A percentile compares a stretch with the other conserved stretches of the same genome.
Evolutionary conservation across 129 eudicot genomes (phyloP).

Genomic region (Flaveria sonorensis): DNA sequence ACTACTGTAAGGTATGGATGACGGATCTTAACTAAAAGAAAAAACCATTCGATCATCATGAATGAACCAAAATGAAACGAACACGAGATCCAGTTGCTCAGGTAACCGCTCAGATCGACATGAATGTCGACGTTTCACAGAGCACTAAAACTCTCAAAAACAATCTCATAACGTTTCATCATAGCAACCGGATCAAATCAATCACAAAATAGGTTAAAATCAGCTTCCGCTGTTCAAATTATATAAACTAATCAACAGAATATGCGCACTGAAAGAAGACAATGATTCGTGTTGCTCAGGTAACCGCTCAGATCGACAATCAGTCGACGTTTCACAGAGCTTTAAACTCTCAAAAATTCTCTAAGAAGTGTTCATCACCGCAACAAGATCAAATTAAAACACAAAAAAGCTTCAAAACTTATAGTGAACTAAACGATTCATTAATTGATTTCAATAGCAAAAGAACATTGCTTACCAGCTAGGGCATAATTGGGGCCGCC

Average conservation of each 20-base stretch:
- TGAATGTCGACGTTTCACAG: constrained; percentile 35
- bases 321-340: constrained; percentile 39
- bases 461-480: not conserved
- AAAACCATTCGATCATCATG: not conserved
- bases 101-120: constrained; percentile 45
- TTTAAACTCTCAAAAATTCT: constrained; percentile 26
- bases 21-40: too few relatives aligned
- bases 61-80: too few relatives aligned
- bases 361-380: constrained; percentile 26
- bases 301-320: constrained; percentile 44
- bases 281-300: constrained; percentile 27
- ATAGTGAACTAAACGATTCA: too few relatives aligned
- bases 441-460: not conserved
- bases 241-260: too few relatives aligned
- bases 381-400: constrained; percentile 22
- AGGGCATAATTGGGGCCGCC: constrained; percentile 33
- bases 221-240: too few relatives aligned
- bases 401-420: too few relatives aligned
- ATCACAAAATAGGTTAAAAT: too few relatives aligned
- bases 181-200: constrained; percentile 21
- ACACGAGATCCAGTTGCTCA: constrained; percentile 14
- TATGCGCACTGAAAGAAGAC: too few relatives aligned
- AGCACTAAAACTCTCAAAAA: constrained; percentile 32
- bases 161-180: constrained; percentile 14
- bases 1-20: too few relatives aligned